Evolutionary conservation across 768 basidiomycete species (phyloP).

Genomic region (Scleroderma bovista): DNA sequence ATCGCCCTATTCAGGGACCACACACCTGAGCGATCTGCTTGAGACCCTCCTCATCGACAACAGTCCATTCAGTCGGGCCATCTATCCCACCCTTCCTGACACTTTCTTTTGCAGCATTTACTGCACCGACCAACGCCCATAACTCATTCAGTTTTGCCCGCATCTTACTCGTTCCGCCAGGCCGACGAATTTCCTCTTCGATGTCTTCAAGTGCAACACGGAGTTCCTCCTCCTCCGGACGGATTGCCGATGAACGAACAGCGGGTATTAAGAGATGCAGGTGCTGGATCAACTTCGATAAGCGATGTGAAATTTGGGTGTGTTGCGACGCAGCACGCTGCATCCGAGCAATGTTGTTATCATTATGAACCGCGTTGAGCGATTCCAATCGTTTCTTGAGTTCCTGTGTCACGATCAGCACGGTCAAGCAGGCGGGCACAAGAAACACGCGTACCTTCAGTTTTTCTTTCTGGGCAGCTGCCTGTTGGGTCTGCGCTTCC

Average conservation of each 20-base stretch:
- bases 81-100: slow-evolving; percentile 38
- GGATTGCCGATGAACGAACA: slow-evolving; percentile 67
- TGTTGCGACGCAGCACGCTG: slow-evolving; percentile 58
- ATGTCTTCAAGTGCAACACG: slow-evolving; percentile 67
- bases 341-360: slow-evolving; percentile 64
- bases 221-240: slow-evolving; percentile 75
- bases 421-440: background rate
- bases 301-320: slow-evolving; percentile 63
- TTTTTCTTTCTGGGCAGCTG: slow-evolving; percentile 60
- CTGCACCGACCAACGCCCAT: slow-evolving; percentile 77
- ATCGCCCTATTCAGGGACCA: slow-evolving; percentile 6
- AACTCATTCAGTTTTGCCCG: slow-evolving; percentile 75
- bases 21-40: slow-evolving; percentile 68
- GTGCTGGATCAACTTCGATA: slow-evolving; percentile 67
- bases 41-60: slow-evolving; percentile 84
- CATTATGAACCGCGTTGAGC: slow-evolving; percentile 55
- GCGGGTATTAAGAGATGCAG: slow-evolving; percentile 75
- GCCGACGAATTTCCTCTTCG: slow-evolving; percentile 60
- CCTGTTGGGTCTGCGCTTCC: slow-evolving; percentile 66
- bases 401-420: slow-evolving; percentile 38
- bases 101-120: slow-evolving; percentile 53
- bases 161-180: slow-evolving; percentile 50
- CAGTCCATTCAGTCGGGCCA: slow-evolving; percentile 60
- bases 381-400: slow-evolving; percentile 58
- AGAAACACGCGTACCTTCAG: slow-evolving; percentile 39